Percentiles rank a stretch among this genome's conserved stretches.
These are phyloP conservation scores for Globisporangium sylvaticum DNA, from an alignment of 352 stramenopile genomes.

Conservation along the genomic window DNA sequence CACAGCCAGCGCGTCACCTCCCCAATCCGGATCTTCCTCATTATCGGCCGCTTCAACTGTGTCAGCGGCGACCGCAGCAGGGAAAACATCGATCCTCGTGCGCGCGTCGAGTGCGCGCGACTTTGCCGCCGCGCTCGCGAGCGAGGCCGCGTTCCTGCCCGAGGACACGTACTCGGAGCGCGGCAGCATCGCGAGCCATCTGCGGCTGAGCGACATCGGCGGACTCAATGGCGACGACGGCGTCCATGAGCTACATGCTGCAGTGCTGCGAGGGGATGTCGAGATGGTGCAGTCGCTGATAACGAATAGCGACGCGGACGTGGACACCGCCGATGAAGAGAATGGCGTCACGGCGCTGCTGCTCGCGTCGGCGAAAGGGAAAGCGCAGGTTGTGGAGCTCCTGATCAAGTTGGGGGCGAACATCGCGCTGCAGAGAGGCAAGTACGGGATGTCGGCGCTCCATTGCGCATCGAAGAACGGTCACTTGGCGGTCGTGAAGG, in stretches of 20 bases:
- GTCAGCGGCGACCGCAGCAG: neutral
- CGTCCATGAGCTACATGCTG: conserved; percentile 9
- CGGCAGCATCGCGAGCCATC: conserved; percentile 7
- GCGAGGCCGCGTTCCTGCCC: conserved; percentile 14
- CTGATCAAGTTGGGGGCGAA: conserved; percentile 11
- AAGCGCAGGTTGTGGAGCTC: conserved; percentile 10
- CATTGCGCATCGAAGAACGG: conserved; percentile 16
- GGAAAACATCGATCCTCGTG: conserved; percentile 6
- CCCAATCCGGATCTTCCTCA: neutral
- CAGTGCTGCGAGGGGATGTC: conserved; percentile 11
- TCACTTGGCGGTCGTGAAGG: neutral
- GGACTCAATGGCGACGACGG: neutral
- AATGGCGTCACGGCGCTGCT: conserved; percentile 16
- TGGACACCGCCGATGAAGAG: conserved; percentile 12
- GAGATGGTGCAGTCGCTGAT: conserved; percentile 9
- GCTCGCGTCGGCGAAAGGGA: conserved; percentile 15
- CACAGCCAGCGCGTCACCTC: no score
- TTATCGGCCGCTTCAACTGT: neutral
- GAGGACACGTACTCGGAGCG: conserved; percentile 10
- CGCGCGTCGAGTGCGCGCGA: conserved; percentile 18
- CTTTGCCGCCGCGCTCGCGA: conserved; percentile 11
- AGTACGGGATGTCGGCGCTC: conserved; percentile 13
- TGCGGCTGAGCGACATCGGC: conserved; percentile 11
- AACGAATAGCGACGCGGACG: conserved; percentile 6
- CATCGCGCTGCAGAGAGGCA: conserved; percentile 4